Evolutionary conservation across 148 eudicot species (phyloP).

Genomic region (Vaccinium myrtillus): DNA sequence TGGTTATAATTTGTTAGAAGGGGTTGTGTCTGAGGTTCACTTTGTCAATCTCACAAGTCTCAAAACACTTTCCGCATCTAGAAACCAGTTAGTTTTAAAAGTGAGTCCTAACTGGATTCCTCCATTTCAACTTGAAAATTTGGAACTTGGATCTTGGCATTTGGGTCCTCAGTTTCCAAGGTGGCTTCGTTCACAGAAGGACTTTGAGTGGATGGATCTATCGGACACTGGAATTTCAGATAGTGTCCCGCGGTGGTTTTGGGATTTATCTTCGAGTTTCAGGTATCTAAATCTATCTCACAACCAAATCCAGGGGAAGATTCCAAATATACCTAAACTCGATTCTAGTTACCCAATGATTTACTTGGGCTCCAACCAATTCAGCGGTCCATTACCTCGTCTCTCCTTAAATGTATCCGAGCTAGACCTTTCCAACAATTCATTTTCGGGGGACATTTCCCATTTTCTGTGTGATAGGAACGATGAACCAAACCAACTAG

Average conservation of each 20-base stretch:
- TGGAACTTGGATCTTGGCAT: not conserved
- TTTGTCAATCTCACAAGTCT: constrained; percentile 15
- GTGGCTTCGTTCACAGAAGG: constrained; percentile 8
- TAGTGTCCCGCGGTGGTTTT: not conserved
- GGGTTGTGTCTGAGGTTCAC: constrained; percentile 17
- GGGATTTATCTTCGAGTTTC: not conserved
- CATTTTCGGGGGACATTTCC: not conserved
- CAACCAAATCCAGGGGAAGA: not conserved
- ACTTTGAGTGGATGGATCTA: not conserved
- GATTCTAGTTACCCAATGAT: accelerated
- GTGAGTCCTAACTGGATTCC: constrained; percentile 25
- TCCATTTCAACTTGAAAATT: constrained; percentile 2
- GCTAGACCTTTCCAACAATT: constrained; percentile 11
- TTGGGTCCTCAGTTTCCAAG: not conserved
- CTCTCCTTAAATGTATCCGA: not conserved
- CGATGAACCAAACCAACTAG: not conserved
- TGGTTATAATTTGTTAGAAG: constrained; percentile 7
- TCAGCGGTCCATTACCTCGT: not conserved
- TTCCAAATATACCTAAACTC: not conserved
- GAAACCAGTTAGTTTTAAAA: constrained; percentile 14
- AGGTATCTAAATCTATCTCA: not conserved
- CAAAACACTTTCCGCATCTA: not conserved
- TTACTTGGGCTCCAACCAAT: constrained; percentile 7
- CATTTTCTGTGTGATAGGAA: constrained; percentile 9
- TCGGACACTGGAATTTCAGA: not conserved